These are phyloP conservation scores for Xylaria longipes DNA, from an alignment of 495 filamentous ascomycete genomes.

Conservation along the genomic window DNA sequence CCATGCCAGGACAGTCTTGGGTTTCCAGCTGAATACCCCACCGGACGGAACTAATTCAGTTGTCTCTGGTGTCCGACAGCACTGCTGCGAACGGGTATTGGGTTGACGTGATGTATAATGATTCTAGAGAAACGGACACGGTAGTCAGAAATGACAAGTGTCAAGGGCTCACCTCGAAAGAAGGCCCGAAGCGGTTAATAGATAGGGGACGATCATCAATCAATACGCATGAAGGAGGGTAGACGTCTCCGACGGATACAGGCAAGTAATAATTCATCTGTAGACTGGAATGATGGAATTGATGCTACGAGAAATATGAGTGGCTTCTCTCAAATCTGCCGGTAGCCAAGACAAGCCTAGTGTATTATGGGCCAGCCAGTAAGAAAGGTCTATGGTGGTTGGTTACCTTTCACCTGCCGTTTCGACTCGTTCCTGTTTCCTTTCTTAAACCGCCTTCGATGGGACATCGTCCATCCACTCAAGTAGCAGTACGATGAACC, in stretches of 20 bases:
- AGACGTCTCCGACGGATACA: conserved; percentile 1
- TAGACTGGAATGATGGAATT: neutral
- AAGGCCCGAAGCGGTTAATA: conserved; percentile 6
- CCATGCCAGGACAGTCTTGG: neutral
- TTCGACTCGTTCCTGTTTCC: conserved; percentile 1
- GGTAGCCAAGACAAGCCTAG: conserved; percentile 16
- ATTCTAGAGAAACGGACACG: neutral
- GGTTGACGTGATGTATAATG: neutral
- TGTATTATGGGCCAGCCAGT: conserved; percentile 4
- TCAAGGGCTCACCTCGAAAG: neutral
- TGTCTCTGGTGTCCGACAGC: neutral
- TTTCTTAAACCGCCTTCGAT: neutral
- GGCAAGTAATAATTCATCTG: neutral
- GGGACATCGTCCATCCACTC: neutral
- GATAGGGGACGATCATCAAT: conserved; percentile 11
- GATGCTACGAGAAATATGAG: conserved; percentile 8
- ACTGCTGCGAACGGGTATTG: neutral
- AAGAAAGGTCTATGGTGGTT: neutral
- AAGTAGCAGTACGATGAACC: neutral
- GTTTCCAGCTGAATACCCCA: neutral
- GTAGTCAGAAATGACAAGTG: conserved; percentile 7
- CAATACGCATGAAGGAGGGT: neutral
- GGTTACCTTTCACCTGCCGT: conserved; percentile 14
- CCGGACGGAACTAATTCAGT: neutral
- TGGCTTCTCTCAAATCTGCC: conserved; percentile 18